Evolutionary conservation across 2,329 filamentous ascomycete genomes (phyloP), one percentile per base, ranked within the genome.

Genomic region (Coniochaeta hoffmannii): DNA sequence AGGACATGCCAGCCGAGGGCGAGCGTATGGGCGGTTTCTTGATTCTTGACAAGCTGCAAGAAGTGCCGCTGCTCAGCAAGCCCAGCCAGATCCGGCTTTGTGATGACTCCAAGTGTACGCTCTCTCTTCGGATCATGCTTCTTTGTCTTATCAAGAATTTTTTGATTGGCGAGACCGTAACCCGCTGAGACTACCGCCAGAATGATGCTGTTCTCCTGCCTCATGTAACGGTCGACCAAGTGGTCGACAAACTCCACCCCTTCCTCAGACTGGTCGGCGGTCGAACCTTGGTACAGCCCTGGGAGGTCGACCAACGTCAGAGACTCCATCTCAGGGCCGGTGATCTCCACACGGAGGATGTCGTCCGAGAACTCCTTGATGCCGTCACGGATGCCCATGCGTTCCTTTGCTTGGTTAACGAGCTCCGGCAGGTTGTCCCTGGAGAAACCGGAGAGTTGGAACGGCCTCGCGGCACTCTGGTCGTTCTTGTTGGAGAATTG

Each of bases 41-140:
- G 55, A 9, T 61, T 72, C 67, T 15, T 57, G 53, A 0, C 74
- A 1, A 78, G 65, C 1, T 66, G 64, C 1, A 75, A 54, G 32
- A 68, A 77, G 5, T 63, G 56, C 0, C 56, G 57, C 58, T 77
- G 73, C 31, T 66, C 71, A 72, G 10, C 67, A 62, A 4, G 58
- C 22, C 60, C 62, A 0, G 78, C 64, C 3, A 66, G 64, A 57
- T 84, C 80, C 0, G 78, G 77, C 61, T 83, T 82, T 0, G 81
- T 85, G 55, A 85, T 75, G 55, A 85, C 75, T 0, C 81, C 78
- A 0, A 85, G 65, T 0, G 81, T 85, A 1, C 81, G 74, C 2
- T 66, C 58, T 14, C 71, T 69, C 1, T 69, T 60, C 1, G 68
- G 67, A 58, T 83, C 79, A 30, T 76, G 62, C 14, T 68, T 61